Conservation (phyloP, 2,329 filamentous ascomycete genomes). For the Colletotrichum ledebouriae region DNA sequence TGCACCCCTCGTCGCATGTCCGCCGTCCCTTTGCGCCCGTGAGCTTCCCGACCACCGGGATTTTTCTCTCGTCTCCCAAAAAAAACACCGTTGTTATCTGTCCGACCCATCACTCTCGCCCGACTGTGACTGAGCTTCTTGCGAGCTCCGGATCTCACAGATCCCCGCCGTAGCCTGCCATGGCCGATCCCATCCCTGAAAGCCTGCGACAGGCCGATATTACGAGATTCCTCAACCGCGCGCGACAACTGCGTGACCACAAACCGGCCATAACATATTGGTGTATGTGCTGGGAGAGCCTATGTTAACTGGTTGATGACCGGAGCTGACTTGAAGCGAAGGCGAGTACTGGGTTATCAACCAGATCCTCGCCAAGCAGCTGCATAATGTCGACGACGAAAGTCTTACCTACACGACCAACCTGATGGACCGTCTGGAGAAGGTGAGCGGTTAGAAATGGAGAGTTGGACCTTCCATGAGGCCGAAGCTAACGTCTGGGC, state of each 20-base stretch:
- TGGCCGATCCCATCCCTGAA: conserved; percentile 80
- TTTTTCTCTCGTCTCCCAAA: neutral
- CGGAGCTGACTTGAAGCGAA: conserved; percentile 51
- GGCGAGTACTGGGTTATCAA: conserved; percentile 94
- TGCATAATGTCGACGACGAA: conserved; percentile 84
- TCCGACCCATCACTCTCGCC: neutral
- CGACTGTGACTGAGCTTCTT: neutral
- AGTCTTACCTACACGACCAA: conserved; percentile 83
- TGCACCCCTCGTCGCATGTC: conserved; percentile 35
- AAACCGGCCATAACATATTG: conserved; percentile 95
- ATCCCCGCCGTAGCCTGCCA: conserved; percentile 54
- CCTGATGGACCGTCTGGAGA: conserved; percentile 92
- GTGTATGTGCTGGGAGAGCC: conserved; percentile 72
- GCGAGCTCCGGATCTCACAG: neutral
- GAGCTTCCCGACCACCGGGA: conserved; percentile 8
- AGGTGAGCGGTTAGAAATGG: conserved; percentile 59
- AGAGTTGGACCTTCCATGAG: neutral
- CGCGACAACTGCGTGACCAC: conserved; percentile 83
- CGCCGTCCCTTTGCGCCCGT: conserved; percentile 27
- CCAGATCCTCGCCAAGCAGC: conserved; percentile 84
- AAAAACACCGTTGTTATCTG: too few species aligned
- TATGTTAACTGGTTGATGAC: neutral
- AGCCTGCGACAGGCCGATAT: conserved; percentile 85
- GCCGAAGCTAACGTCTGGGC: conserved; percentile 27
- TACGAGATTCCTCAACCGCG: conserved; percentile 85